Conservation (phyloP, 1,284 basidiomycete genomes). For the Cutaneotrichosporon cavernicola region DNA sequence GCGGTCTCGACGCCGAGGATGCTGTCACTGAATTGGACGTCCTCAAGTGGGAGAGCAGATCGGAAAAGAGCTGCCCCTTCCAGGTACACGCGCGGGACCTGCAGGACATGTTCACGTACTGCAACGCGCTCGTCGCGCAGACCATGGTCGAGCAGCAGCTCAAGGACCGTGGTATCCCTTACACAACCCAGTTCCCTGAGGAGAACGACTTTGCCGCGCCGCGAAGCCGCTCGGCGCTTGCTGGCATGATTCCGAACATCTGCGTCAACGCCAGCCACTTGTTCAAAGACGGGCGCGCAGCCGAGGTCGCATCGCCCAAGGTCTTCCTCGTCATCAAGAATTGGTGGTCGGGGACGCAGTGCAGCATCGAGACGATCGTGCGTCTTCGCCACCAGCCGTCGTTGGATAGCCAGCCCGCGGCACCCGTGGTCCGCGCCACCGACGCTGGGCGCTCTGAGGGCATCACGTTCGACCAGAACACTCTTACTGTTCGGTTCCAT, state of each 20-base stretch:
- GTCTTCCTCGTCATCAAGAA: conserved; percentile 81
- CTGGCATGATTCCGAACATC: conserved; percentile 69
- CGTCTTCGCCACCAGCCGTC: conserved; percentile 83
- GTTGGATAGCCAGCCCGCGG: conserved; percentile 52
- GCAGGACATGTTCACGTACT: conserved; percentile 43
- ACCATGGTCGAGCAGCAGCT: conserved; percentile 84
- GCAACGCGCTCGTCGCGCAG: conserved; percentile 76
- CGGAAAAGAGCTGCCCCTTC: conserved; percentile 27
- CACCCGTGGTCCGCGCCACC: conserved; percentile 57
- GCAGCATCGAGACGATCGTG: conserved; percentile 52
- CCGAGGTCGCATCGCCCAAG: conserved; percentile 85
- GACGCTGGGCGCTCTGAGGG: conserved; percentile 34
- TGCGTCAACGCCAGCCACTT: conserved; percentile 78
- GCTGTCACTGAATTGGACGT: neutral
- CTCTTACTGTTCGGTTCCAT: conserved; percentile 79
- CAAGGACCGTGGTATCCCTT: conserved; percentile 74
- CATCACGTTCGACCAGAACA: conserved; percentile 80
- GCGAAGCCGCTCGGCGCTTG: conserved; percentile 36
- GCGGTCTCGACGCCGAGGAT: conserved; percentile 13
- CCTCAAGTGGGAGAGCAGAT: conserved; percentile 4
- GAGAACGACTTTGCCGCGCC: conserved; percentile 23
- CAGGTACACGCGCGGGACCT: conserved; percentile 43
- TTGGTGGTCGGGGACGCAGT: conserved; percentile 81
- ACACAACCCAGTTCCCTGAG: conserved; percentile 66
- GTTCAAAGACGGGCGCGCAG: conserved; percentile 72